Base-by-base conservation (phyloP, 768 basidiomycete genomes). In the Amanita brunnescens region DNA sequence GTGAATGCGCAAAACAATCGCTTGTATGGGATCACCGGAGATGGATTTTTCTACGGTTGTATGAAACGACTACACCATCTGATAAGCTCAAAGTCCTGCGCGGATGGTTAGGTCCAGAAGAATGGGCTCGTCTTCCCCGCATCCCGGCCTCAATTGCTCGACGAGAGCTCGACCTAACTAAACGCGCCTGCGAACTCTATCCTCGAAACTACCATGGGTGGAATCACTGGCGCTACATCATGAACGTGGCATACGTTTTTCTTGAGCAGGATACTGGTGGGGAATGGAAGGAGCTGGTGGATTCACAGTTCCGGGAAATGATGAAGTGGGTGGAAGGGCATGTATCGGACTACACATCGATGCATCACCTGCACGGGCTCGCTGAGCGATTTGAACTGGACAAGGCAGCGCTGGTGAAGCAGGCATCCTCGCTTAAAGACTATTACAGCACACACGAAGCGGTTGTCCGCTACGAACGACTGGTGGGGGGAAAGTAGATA, bases 151-250 rank as follows among this genome's bases (percentile, higher is more conserved):
- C 62, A 0, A 58, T 57, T 29, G 58, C 81, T 39, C 61, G 61
- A 38, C 53, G 60, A n/a, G 86, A 88, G 60, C 67, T 85, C 35
- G 58, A 59, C 5, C 57, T 80, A 43, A 65, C 74, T 12, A 63
- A 71, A 34, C 62, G 63, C 32, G 78, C 83, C 26, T 81, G 80
- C 64, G 77, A 79, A 57, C 63, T 71, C 5, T 84, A 87, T 59
- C 80, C 81, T 7, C 78, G 86, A 12, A 88, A 87, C 59, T 88
- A 87, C 60, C 78, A 83, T 62, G 83, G 82, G 3, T 87, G 86
- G 86, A 61, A 70, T 1, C 81, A 87, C 57, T 79, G 83, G 59
- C 69, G 70, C 42, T 74, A 74, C 37, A 68, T 80, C 49, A 60
- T 78, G 38, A 66, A 74, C 54, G 58, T 66, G 32, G 59, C 67